These are phyloP conservation scores for Penicillium sp. DNA, from an alignment of 2,329 filamentous ascomycete species.

Conservation along the genomic window DNA sequence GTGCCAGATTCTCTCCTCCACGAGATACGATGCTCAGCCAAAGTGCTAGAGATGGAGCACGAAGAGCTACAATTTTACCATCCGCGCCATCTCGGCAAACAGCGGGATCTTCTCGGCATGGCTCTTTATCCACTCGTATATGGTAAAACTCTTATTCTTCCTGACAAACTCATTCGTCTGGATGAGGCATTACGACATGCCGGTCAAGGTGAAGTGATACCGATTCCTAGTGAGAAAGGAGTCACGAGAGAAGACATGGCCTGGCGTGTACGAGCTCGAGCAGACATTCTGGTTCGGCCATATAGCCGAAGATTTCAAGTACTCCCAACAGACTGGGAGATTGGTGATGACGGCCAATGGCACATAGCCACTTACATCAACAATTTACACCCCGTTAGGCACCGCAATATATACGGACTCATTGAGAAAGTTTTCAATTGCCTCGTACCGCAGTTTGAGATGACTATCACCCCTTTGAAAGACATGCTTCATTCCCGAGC, in stretches of 20 bases:
- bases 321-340: constrained; percentile 48
- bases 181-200: constrained; percentile 29
- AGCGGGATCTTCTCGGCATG: constrained; percentile 67
- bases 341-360: constrained; percentile 32
- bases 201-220: constrained; percentile 31
- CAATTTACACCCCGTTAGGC: constrained; percentile 47
- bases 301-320: constrained; percentile 50
- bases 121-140: constrained; percentile 63
- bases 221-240: constrained; percentile 31
- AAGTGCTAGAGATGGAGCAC: constrained; percentile 56
- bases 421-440: constrained; percentile 43
- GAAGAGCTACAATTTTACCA: constrained; percentile 62
- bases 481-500: constrained; percentile 37
- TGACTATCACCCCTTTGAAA: constrained; percentile 35
- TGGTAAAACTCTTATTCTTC: constrained; percentile 35
- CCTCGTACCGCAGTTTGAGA: constrained; percentile 31
- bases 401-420: constrained; percentile 40
- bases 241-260: constrained; percentile 36
- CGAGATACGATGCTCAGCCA: constrained; percentile 50
- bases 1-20: constrained; percentile 46
- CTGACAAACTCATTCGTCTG: constrained; percentile 28
- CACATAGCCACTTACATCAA: constrained; percentile 51
- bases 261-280: constrained; percentile 32
- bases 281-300: constrained; percentile 33
- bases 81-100: constrained; percentile 57